A percentile compares a stretch with the other conserved stretches of the same genome.
Evolutionary conservation across 257 asterid genomes (phyloP).

Genomic region (Nicotiana noctiflora): DNA sequence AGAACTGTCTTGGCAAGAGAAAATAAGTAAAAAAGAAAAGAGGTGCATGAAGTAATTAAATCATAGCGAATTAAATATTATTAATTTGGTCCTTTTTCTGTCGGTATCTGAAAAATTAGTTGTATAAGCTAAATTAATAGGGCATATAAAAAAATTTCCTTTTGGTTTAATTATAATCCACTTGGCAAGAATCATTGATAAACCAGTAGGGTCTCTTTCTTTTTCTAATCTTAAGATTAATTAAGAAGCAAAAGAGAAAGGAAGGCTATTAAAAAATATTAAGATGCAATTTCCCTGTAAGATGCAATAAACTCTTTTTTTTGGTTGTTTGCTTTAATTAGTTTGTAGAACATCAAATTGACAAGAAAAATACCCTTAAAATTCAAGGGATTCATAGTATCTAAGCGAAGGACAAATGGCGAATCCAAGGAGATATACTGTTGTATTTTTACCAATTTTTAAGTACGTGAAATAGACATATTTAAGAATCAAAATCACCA

Average conservation of each 20-base stretch:
- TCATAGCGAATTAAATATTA: not conserved
- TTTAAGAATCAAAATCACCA: no score
- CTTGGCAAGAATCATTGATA: not conserved
- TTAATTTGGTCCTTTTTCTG: not conserved
- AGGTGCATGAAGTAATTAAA: not conserved
- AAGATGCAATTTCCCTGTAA: not conserved
- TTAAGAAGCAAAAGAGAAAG: not conserved
- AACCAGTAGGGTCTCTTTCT: not conserved
- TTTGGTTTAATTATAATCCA: not conserved
- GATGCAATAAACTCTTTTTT: not conserved
- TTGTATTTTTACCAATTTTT: not conserved
- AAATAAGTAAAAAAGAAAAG: not conserved
- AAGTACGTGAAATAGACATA: not conserved
- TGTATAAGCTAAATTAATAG: not conserved
- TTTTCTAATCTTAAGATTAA: not conserved
- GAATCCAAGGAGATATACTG: not conserved
- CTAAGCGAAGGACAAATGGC: not conserved
- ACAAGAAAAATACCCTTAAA: not conserved
- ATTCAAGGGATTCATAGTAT: not conserved
- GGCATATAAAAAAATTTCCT: not conserved
- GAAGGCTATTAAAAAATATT: not conserved
- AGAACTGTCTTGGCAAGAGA: not conserved
- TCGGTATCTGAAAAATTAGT: not conserved
- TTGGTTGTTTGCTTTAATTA: not conserved
- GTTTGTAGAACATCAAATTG: not conserved